phyloP scores from a whole-genome alignment of 106 monocot species.

The Phalaenopsis aphrodite region DNA sequence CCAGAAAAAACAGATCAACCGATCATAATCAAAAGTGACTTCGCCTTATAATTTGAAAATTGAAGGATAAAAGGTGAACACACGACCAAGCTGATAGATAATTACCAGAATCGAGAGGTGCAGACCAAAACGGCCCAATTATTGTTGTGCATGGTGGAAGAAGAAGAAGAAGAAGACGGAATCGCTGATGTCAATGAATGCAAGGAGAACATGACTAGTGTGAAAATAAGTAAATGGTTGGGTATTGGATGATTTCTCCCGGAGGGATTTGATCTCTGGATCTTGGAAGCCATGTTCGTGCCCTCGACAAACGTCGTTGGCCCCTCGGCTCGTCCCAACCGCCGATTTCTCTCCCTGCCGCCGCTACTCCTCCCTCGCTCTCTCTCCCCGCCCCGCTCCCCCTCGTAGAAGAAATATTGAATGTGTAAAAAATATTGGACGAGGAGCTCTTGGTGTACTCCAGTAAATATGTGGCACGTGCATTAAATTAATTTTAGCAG shows the following conservation, averaged over 20 bases:
- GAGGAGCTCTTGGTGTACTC: too few species aligned
- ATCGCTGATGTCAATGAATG: conserved; percentile 5
- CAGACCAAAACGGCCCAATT: conserved; percentile 97
- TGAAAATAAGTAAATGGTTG: not conserved
- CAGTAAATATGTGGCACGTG: too few species aligned
- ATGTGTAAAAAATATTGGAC: too few species aligned
- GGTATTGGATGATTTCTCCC: not conserved
- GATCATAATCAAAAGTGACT: not conserved
- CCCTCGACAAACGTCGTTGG: not conserved
- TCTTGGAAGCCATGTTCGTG: not conserved
- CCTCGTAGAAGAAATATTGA: too few species aligned
- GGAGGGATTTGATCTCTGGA: not conserved
- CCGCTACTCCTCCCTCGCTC: too few species aligned
- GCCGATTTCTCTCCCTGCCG: too few species aligned
- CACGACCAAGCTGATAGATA: not conserved
- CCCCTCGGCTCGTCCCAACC: not conserved
- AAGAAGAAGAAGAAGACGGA: not conserved
- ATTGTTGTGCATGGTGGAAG: conserved; percentile 73
- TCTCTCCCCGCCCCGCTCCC: too few species aligned
- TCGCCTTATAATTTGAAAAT: not conserved
- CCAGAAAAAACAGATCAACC: not conserved
- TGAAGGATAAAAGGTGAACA: too few species aligned
- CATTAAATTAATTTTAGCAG: too few species aligned
- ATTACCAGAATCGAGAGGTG: conserved; percentile 92
- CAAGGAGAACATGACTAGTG: not conserved